phyloP scores from a whole-genome alignment of 352 stramenopile genomes.

The Phytophthora tentaculata region DNA sequence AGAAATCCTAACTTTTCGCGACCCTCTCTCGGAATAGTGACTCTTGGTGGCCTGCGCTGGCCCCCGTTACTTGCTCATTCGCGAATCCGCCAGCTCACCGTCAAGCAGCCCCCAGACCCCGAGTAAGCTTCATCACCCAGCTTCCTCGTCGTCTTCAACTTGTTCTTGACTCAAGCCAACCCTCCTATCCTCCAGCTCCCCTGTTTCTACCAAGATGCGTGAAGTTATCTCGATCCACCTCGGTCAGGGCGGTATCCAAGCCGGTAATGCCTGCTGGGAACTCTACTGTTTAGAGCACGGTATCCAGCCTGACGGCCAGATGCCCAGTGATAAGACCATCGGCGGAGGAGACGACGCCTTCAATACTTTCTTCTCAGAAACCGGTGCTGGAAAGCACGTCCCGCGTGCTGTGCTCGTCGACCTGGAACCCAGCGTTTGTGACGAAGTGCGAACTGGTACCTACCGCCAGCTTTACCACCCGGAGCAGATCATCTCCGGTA shows the following conservation, averaged over 20 bases:
- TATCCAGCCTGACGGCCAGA: conserved; percentile 91
- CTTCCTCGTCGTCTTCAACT: conserved; percentile 13
- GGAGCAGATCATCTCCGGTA: conserved; percentile 99
- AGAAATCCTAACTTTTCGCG: background rate
- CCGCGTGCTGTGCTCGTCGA: conserved; percentile 97
- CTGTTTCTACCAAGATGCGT: conserved; percentile 12
- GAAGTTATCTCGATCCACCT: conserved; percentile 93
- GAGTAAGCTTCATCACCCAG: conserved; percentile 17
- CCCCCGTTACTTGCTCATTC: background rate
- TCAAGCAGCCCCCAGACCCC: background rate
- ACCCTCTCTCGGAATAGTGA: background rate
- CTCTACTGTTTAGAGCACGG: conserved; percentile 94
- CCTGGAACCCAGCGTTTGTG: conserved; percentile 97
- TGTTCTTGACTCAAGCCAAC: background rate
- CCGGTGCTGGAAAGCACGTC: conserved; percentile 95
- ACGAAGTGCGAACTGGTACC: conserved; percentile 96
- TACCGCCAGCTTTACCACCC: conserved; percentile 98
- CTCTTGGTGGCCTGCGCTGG: background rate
- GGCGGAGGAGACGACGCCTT: conserved; percentile 93
- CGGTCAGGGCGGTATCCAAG: conserved; percentile 91
- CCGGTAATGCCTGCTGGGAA: conserved; percentile 93
- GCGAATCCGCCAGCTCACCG: background rate
- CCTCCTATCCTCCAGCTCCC: background rate
- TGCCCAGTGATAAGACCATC: conserved; percentile 26
- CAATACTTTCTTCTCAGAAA: conserved; percentile 97